These are phyloP conservation scores for Incumbomyces lentus DNA, from an alignment of 2,329 filamentous ascomycete species.

Conservation along the genomic window DNA sequence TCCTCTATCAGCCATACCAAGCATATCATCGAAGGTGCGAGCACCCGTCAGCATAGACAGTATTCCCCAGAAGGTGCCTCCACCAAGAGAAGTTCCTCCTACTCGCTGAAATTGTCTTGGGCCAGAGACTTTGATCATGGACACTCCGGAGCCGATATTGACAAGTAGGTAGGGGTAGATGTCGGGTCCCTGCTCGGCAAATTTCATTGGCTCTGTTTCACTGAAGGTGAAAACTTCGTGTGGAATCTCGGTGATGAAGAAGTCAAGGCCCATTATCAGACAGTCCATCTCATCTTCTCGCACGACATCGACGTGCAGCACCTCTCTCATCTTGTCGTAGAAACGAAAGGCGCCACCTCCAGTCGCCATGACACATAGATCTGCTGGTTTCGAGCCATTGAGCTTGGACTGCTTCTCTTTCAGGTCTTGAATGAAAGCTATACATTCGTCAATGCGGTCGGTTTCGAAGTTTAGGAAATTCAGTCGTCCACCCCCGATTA, in stretches of 20 bases:
- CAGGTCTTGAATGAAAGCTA: slow-evolving; percentile 79
- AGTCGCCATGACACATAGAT: slow-evolving; percentile 87
- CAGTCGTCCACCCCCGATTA: slow-evolving; percentile 73
- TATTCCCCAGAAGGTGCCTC: slow-evolving; percentile 94
- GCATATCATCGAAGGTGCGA: slow-evolving; percentile 93
- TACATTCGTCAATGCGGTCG: slow-evolving; percentile 82
- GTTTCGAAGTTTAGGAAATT: slow-evolving; percentile 97
- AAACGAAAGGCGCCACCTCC: slow-evolving; percentile 95
- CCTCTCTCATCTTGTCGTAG: slow-evolving; percentile 79
- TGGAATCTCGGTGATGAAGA: slow-evolving; percentile 97
- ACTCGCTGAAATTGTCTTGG: slow-evolving; percentile 80
- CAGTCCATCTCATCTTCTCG: slow-evolving; percentile 98
- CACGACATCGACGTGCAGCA: slow-evolving; percentile 68
- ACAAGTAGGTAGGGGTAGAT: slow-evolving; percentile 96
- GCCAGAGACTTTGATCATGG: slow-evolving; percentile 92
- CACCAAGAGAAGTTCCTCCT: slow-evolving; percentile 86
- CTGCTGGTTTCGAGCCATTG: slow-evolving; percentile 60
- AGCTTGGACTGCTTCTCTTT: slow-evolving; percentile 69
- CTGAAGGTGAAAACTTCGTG: slow-evolving; percentile 95
- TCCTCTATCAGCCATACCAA: slow-evolving; percentile 77
- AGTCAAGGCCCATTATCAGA: slow-evolving; percentile 90
- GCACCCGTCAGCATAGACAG: slow-evolving; percentile 87
- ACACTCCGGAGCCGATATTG: slow-evolving; percentile 95
- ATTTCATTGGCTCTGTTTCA: slow-evolving; percentile 77
- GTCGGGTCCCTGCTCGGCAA: slow-evolving; percentile 63